Percentiles rank a stretch among this genome's conserved stretches.
phyloP scores from a whole-genome alignment of 1,284 basidiomycete genomes.

The Gomphus sp. region DNA sequence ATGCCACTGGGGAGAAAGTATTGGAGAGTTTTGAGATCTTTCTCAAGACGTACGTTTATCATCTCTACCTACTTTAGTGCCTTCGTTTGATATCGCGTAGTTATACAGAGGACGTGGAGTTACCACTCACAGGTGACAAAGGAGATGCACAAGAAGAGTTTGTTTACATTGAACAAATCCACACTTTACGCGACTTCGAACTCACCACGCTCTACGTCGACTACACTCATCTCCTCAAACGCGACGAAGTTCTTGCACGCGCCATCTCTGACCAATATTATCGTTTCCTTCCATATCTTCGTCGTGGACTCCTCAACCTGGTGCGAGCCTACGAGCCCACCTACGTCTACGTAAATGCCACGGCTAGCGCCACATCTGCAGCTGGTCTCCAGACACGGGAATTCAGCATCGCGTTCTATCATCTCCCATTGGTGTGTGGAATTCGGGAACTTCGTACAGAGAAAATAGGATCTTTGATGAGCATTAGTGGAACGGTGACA shows the following conservation, averaged over 20 bases:
- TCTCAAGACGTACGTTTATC: conserved; percentile 67
- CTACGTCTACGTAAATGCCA: conserved; percentile 89
- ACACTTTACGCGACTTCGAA: conserved; percentile 87
- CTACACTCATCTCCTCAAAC: conserved; percentile 82
- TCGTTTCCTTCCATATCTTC: conserved; percentile 90
- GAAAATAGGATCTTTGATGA: conserved; percentile 87
- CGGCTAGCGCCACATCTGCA: conserved; percentile 66
- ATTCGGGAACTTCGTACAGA: conserved; percentile 94
- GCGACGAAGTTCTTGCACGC: conserved; percentile 86
- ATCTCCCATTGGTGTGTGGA: conserved; percentile 88
- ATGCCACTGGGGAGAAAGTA: conserved; percentile 89
- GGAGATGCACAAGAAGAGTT: conserved; percentile 53
- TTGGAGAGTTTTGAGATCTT: conserved; percentile 87
- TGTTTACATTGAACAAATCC: conserved; percentile 86
- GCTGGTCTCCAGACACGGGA: conserved; percentile 88
- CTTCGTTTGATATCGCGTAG: conserved; percentile 30
- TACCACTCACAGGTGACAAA: conserved; percentile 66
- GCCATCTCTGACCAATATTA: conserved; percentile 95
- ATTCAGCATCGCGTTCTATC: conserved; percentile 94
- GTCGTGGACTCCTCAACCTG: conserved; percentile 83
- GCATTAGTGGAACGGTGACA: conserved; percentile 94
- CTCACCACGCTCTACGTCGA: conserved; percentile 96
- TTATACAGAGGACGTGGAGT: conserved; percentile 70
- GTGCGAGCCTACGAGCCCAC: conserved; percentile 85
- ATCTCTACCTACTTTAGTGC: background rate